Conservation (phyloP, 108 stramenopile genomes). For the Chaetoceros tenuissimus region DNA sequence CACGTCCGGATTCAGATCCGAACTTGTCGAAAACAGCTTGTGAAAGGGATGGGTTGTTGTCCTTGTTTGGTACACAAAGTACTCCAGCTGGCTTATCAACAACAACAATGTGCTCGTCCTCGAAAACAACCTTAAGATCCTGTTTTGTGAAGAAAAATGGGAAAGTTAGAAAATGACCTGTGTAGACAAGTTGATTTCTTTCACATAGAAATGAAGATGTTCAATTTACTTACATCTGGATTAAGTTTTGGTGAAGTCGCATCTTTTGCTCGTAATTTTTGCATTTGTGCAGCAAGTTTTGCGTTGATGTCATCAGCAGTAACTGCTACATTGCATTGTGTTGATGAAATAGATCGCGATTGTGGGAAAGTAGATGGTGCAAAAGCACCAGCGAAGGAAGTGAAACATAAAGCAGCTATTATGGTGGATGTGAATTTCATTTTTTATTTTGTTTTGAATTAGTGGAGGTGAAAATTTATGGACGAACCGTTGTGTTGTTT, state of each 20-base stretch:
- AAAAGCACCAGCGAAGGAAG: too few species aligned
- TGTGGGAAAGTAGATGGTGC: too few species aligned
- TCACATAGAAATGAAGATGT: too few species aligned
- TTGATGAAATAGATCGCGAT: background rate
- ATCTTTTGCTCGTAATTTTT: conserved; percentile 58
- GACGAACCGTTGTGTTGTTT: too few species aligned
- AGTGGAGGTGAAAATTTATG: too few species aligned
- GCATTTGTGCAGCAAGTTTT: conserved; percentile 35
- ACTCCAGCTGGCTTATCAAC: conserved; percentile 78
- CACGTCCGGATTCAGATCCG: conserved; percentile 46
- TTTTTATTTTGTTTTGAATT: too few species aligned
- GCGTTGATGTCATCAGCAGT: conserved; percentile 53
- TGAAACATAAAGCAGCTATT: too few species aligned
- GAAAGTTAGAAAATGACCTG: too few species aligned
- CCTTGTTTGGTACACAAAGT: conserved; percentile 57
- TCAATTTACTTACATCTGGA: conserved; percentile 64
- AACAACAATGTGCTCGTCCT: conserved; percentile 78
- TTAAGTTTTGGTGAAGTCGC: conserved; percentile 39
- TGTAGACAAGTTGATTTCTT: too few species aligned
- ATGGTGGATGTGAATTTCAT: too few species aligned
- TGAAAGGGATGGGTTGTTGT: conserved; percentile 47
- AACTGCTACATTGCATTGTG: conserved; percentile 22
- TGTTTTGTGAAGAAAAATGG: conserved; percentile 11
- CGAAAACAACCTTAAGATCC: conserved; percentile 67
- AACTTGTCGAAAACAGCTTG: conserved; percentile 54